Conservation (phyloP, 164 flowering plant genomes). For the Tetracentron sinense region DNA sequence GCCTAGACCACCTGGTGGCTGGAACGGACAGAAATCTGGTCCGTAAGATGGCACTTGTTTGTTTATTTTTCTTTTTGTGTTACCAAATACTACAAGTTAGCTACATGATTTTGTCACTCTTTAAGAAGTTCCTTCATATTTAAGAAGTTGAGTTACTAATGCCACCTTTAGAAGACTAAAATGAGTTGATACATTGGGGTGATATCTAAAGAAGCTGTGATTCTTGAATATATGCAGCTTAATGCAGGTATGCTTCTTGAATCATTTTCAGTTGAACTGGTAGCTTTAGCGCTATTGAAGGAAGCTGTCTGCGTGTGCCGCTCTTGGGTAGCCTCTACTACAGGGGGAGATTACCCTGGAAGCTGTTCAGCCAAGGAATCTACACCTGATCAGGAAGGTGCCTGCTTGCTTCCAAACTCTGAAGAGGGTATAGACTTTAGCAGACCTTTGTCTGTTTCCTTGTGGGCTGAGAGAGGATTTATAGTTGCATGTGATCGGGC, state of each 20-base stretch:
- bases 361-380: conserved; percentile 20
- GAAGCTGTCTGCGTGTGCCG: conserved; percentile 31
- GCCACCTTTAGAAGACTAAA: background rate
- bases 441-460: conserved; percentile 32
- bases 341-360: conserved; percentile 11
- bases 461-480: conserved; percentile 41
- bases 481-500: conserved; percentile 38
- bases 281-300: conserved; percentile 51
- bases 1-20: no score
- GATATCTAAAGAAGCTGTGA: conserved; percentile 6
- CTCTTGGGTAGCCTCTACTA: conserved; percentile 29
- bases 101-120: no score
- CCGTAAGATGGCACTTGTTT: no score
- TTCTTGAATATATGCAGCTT: conserved; percentile 29
- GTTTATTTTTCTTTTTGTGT: background rate
- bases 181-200: background rate
- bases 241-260: conserved; percentile 35
- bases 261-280: conserved; percentile 46
- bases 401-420: conserved; percentile 6
- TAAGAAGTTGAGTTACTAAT: no score
- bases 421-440: conserved; percentile 24
- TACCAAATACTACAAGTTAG: no score
- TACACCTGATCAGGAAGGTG: conserved; percentile 6
- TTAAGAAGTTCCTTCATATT: no score
- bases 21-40: no score